Conservation (phyloP, 2,329 filamentous ascomycete genomes). For the Aspergillus unguis region DNA sequence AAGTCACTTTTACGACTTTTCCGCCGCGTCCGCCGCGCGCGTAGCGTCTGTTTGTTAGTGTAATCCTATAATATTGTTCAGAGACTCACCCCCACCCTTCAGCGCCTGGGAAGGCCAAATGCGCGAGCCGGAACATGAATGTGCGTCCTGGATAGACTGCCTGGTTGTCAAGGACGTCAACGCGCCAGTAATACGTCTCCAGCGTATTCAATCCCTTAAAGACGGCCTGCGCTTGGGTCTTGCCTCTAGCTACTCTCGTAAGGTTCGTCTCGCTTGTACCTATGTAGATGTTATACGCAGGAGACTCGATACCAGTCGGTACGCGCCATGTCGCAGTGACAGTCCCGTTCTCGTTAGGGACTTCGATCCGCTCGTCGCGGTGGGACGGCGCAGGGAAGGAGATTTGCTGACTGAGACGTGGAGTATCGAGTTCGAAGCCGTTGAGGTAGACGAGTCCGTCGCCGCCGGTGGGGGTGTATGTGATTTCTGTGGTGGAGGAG, state of each 20-base stretch:
- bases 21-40: conserved; percentile 12
- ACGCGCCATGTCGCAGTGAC: conserved; percentile 5
- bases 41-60: conserved; percentile 4
- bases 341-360: not conserved
- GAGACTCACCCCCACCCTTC: conserved; percentile 13
- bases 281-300: conserved; percentile 9
- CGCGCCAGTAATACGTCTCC: conserved; percentile 14
- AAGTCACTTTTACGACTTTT: conserved; percentile 13
- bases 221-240: not conserved
- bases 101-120: conserved; percentile 10
- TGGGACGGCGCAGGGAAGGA: conserved; percentile 8
- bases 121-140: conserved; percentile 9
- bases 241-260: too few relatives aligned
- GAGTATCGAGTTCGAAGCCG: conserved; percentile 13
- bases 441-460: conserved; percentile 8
- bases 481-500: conserved; percentile 2
- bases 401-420: conserved; percentile 5
- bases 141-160: conserved; percentile 2
- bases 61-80: not conserved
- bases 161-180: conserved; percentile 4
- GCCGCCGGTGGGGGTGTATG: conserved; percentile 2
- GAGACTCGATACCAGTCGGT: not conserved
- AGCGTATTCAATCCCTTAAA: not conserved
- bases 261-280: not conserved
- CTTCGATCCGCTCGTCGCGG: conserved; percentile 5